Conservation (phyloP, 305 asterid genomes). For the Fraxinus xanthoxyloides region DNA sequence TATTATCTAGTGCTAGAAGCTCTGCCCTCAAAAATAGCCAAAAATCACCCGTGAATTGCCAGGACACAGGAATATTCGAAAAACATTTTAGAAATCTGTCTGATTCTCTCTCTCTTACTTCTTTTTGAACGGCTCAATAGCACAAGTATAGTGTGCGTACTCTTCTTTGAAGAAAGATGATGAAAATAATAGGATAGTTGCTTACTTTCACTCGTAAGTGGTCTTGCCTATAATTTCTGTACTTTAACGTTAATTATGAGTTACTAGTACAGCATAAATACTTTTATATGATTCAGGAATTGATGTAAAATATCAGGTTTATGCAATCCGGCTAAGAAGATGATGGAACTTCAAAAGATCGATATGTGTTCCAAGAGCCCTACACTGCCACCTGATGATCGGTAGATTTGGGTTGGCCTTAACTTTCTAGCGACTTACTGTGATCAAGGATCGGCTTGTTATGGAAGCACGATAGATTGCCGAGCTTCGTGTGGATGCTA, state of each 20-base stretch:
- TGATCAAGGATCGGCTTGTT: neutral
- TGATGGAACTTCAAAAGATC: constrained; percentile 14
- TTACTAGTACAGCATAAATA: neutral
- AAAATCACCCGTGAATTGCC: neutral
- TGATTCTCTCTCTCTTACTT: neutral
- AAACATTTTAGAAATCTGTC: neutral
- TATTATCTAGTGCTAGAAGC: neutral
- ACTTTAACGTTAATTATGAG: neutral
- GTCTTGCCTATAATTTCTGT: neutral
- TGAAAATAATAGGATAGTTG: neutral
- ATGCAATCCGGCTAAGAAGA: constrained; percentile 13
- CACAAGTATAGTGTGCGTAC: neutral
- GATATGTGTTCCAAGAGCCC: constrained; percentile 14
- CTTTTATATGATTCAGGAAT: neutral
- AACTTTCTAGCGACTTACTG: neutral
- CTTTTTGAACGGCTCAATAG: neutral
- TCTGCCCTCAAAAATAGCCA: neutral
- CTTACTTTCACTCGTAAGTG: neutral
- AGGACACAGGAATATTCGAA: neutral
- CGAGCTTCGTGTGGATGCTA: neutral
- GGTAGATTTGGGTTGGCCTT: neutral
- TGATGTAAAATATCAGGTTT: constrained; percentile 4
- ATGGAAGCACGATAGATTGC: neutral
- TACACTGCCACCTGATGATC: constrained; percentile 15
- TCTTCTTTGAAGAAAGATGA: neutral